Percentiles rank a stretch among this genome's conserved stretches.
These are phyloP conservation scores for Penicillium goetzii DNA, from an alignment of 495 filamentous ascomycete species.

Conservation along the genomic window DNA sequence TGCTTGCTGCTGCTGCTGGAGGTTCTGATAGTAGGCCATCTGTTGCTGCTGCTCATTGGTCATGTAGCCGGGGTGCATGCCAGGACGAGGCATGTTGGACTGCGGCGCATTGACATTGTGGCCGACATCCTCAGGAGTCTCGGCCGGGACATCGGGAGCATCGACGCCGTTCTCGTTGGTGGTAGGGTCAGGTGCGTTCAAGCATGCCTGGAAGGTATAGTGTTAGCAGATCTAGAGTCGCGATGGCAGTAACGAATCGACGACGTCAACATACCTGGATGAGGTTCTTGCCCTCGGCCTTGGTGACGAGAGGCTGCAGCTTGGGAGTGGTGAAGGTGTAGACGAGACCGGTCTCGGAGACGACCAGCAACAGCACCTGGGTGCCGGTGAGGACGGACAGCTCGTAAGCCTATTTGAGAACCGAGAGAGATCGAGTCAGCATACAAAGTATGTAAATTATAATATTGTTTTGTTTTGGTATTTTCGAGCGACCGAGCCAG, in stretches of 20 bases:
- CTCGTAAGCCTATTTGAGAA: constrained; percentile 78
- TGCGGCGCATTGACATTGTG: constrained; percentile 58
- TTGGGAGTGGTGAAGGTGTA: constrained; percentile 99
- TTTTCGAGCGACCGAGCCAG: constrained; percentile 2
- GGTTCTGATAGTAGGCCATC: constrained; percentile 61
- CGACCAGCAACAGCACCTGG: constrained; percentile 94
- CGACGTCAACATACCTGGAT: constrained; percentile 75
- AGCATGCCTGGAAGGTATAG: constrained; percentile 68
- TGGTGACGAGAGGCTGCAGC: constrained; percentile 97
- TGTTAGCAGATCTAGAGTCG: not conserved
- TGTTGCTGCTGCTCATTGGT: constrained; percentile 61
- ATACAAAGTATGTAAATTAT: not conserved
- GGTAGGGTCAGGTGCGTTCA: constrained; percentile 97
- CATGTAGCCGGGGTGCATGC: constrained; percentile 58
- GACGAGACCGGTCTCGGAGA: constrained; percentile 97
- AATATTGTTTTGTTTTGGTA: not conserved
- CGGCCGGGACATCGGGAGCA: constrained; percentile 55
- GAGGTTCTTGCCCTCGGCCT: constrained; percentile 98
- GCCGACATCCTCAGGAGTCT: constrained; percentile 60
- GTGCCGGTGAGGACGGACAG: constrained; percentile 97
- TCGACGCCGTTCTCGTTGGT: constrained; percentile 90
- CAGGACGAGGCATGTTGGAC: constrained; percentile 54
- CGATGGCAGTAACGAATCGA: not conserved
- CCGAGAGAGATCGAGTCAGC: not conserved
- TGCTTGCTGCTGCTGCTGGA: constrained; percentile 60